These are phyloP conservation scores for Arthrobotrys sinensis DNA, from an alignment of 2,329 filamentous ascomycete species.

Conservation along the genomic window DNA sequence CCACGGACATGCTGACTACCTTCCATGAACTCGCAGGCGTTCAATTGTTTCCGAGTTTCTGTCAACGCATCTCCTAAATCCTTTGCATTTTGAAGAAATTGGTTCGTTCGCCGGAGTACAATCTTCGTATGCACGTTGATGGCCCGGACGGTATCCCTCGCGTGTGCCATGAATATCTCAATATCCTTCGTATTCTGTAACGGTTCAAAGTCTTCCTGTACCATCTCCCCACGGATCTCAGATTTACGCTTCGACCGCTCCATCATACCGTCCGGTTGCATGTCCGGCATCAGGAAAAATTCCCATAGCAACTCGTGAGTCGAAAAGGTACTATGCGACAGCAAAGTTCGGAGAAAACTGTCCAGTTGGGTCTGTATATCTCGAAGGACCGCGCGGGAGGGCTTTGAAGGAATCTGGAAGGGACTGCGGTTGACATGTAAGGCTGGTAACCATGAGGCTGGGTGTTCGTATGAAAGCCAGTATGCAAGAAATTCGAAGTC, in stretches of 20 bases:
- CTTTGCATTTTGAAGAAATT: constrained; percentile 28
- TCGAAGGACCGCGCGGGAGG: constrained; percentile 86
- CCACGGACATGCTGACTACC: constrained; percentile 75
- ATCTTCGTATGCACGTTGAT: constrained; percentile 87
- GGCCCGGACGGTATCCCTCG: constrained; percentile 87
- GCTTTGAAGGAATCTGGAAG: constrained; percentile 92
- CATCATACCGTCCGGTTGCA: constrained; percentile 90
- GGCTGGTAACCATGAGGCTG: constrained; percentile 92
- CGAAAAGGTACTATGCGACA: constrained; percentile 90
- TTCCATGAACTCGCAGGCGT: constrained; percentile 63
- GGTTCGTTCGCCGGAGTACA: constrained; percentile 79
- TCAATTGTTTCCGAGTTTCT: constrained; percentile 61
- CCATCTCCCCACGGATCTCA: constrained; percentile 83
- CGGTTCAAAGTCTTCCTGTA: constrained; percentile 89
- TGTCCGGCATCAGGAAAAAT: constrained; percentile 95
- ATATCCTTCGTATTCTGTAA: constrained; percentile 88
- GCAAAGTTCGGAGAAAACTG: constrained; percentile 86
- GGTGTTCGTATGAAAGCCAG: constrained; percentile 88
- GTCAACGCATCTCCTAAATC: constrained; percentile 72
- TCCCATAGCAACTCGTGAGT: constrained; percentile 99
- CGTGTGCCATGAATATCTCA: constrained; percentile 91
- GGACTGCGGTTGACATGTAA: constrained; percentile 84
- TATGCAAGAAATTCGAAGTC: constrained; percentile 93
- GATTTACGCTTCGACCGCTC: constrained; percentile 90
- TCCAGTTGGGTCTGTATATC: constrained; percentile 90